Base-by-base conservation (phyloP, 306 rosid species). In the Trifolium repens region DNA sequence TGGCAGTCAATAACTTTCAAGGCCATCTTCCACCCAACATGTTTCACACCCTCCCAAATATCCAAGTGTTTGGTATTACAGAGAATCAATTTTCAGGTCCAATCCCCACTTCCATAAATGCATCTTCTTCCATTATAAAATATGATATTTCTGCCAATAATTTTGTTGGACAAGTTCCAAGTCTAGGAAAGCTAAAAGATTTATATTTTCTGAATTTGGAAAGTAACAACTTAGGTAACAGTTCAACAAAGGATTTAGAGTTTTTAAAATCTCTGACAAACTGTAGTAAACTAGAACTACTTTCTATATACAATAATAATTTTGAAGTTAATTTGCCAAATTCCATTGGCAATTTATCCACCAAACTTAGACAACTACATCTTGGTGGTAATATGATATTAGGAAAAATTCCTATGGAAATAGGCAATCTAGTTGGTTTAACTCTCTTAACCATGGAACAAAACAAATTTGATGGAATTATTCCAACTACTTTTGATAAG, bases 51-150 rank as follows among this genome's bases (percentile, higher is more conserved):
- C 60, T 22, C 8, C 34, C 34, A 15, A 57, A 24, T 22, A 2
- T 57, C 7, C 34, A 24, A 24, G 0, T 0, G 0, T 24, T 54
- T 17, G 0, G 0, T 0, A 17, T 54, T 17, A 0, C 0, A 3
- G 0, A 0, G 8, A 54, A 54, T 54, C 5, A 54, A 17, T 54
- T 54, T 17, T 54, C 60, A 17, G 60, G 30, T 8, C 30, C 30
- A 19, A 54, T 54, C 60, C 57, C 57, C 7, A 17, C 5, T 8
- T 17, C 60, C 0, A 3, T 54, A 54, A 54, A 17, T 17, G 30
- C 30, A 12, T 46, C 52, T 7, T 54, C 60, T 54, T 24, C 60
- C 30, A 19, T 54, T 2, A 4, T 1, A 2, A 0, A 0, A 7
- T 3, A 9, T 2, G 27, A 3, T 81, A 82, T 1, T 1, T 2